These are phyloP conservation scores for Penicillium atrosanguineum DNA, from an alignment of 495 filamentous ascomycete species.

Conservation along the genomic window DNA sequence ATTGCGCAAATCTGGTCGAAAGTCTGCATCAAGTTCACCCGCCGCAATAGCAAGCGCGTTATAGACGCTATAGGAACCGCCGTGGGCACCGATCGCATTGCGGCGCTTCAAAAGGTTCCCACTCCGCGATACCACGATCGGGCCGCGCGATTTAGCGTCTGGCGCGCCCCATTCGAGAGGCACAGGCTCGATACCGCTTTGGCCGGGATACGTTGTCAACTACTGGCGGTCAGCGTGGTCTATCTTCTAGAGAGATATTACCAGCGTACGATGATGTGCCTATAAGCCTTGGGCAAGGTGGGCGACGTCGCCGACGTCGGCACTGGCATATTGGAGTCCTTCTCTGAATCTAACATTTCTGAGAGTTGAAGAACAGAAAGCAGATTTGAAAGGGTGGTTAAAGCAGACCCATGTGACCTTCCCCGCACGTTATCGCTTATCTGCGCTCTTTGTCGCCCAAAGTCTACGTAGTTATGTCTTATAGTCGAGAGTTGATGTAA, in stretches of 20 bases:
- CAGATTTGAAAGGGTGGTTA: conserved; percentile 1
- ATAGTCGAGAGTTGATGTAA: not conserved
- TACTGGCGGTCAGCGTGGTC: conserved; percentile 9
- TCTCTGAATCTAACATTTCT: conserved; percentile 23
- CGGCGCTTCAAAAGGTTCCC: conserved; percentile 75
- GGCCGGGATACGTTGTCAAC: conserved; percentile 88
- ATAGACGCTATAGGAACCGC: conserved; percentile 97
- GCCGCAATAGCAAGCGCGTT: conserved; percentile 91
- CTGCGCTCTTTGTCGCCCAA: conserved; percentile 1
- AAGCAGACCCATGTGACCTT: conserved; percentile 17
- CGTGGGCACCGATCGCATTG: conserved; percentile 88
- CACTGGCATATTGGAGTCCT: conserved; percentile 17
- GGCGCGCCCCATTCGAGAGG: conserved; percentile 83
- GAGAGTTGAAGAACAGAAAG: conserved; percentile 3
- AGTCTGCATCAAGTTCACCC: conserved; percentile 78
- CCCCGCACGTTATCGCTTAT: conserved; percentile 33
- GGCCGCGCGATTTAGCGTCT: conserved; percentile 73
- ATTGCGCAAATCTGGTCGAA: conserved; percentile 92
- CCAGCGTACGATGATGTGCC: conserved; percentile 43
- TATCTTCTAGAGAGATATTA: not conserved
- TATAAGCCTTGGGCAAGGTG: conserved; percentile 31
- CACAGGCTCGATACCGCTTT: conserved; percentile 88
- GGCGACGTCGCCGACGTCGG: conserved; percentile 20
- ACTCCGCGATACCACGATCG: conserved; percentile 83
- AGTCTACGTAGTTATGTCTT: not conserved